Evolutionary conservation across 345 rosid species (phyloP).

Genomic region (Eucalyptus sp.): DNA sequence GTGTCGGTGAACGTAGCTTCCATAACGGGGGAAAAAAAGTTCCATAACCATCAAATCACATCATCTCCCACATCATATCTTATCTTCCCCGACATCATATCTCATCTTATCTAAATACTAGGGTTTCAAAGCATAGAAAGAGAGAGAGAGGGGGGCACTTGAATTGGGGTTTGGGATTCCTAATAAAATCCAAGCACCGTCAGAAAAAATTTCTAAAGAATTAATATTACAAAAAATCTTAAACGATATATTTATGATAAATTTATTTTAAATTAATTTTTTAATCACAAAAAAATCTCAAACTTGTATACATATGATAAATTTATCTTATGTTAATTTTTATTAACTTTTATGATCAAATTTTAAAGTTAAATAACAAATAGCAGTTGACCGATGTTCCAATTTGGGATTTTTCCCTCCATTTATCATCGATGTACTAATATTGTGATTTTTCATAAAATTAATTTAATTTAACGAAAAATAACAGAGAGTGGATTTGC

Average conservation of each 20-base stretch:
- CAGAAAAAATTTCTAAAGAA: background rate
- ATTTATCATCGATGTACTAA: too few species aligned
- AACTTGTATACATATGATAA: too few species aligned
- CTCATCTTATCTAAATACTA: background rate
- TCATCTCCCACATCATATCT: background rate
- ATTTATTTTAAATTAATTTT: too few species aligned
- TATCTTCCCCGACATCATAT: background rate
- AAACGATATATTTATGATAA: too few species aligned
- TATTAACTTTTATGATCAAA: too few species aligned
- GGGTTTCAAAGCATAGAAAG: background rate
- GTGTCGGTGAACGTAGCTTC: background rate
- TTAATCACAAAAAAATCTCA: too few species aligned
- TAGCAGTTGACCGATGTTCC: rapidly evolving
- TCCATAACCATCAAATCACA: background rate
- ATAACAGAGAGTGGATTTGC: rapidly evolving
- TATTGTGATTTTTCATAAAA: too few species aligned
- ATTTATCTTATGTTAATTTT: too few species aligned
- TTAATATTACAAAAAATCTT: too few species aligned
- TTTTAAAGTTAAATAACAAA: too few species aligned
- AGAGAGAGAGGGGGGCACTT: background rate
- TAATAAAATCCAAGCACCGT: background rate
- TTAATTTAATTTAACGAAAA: too few species aligned
- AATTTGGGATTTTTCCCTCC: too few species aligned
- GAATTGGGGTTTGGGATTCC: background rate
- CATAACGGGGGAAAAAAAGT: background rate